Evolutionary conservation across 129 eudicot genomes (phyloP).

Genomic region (Escallonia herrerae): DNA sequence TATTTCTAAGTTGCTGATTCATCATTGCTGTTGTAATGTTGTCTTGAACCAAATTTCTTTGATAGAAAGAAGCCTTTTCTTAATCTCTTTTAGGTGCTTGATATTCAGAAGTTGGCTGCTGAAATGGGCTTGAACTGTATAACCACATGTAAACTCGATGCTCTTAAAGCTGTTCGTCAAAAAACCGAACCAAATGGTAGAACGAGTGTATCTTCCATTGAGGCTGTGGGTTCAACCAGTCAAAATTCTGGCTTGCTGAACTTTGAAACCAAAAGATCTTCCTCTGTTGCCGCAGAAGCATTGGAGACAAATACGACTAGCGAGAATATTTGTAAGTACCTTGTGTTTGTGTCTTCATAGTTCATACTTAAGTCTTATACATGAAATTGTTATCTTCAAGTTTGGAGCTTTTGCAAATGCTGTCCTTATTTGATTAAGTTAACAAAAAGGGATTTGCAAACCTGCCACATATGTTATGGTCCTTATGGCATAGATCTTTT

Average conservation of each 20-base stretch:
- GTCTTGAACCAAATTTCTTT: background rate
- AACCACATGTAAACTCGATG: conserved; percentile 76
- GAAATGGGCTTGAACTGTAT: conserved; percentile 80
- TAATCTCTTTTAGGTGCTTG: conserved; percentile 47
- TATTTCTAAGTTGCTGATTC: too few species aligned
- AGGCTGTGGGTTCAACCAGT: conserved; percentile 16
- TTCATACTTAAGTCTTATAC: background rate
- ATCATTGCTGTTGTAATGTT: background rate
- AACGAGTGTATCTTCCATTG: conserved; percentile 12
- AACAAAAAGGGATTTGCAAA: too few species aligned
- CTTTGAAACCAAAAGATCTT: conserved; percentile 8
- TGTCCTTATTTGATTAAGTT: too few species aligned
- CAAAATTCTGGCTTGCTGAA: conserved; percentile 16
- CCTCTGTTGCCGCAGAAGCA: conserved; percentile 11
- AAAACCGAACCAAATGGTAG: conserved; percentile 21
- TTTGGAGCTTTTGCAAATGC: too few species aligned
- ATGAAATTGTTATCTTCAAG: too few species aligned
- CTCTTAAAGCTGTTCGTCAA: conserved; percentile 64
- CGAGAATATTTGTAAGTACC: conserved; percentile 12
- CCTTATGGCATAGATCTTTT: too few species aligned
- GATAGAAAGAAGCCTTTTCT: background rate
- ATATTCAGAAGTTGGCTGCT: conserved; percentile 64
- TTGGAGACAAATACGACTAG: conserved; percentile 3
- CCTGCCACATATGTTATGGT: too few species aligned
- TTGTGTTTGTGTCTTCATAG: background rate